Base-by-base conservation (phyloP, 2,329 filamentous ascomycete genomes). In the Rachicladosporium sp. region DNA sequence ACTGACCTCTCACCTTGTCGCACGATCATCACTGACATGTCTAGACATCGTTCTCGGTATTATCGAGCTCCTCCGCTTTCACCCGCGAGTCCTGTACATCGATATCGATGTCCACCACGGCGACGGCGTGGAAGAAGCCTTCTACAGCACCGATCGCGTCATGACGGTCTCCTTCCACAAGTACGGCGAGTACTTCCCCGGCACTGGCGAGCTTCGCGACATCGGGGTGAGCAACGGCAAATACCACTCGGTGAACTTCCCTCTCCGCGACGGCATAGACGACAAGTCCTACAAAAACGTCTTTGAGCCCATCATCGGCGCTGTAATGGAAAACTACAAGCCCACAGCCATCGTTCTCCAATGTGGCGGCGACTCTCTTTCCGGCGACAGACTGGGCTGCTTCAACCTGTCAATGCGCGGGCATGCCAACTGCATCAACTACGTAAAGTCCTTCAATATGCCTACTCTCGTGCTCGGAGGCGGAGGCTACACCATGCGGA, bases 161-260 rank as follows among this genome's bases (percentile, higher is more conserved):
- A 81, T 82, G 77, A 81, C 77, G 3, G 71, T 75, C 34, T 81
- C 77, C 3, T 82, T 82, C 61, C 78, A 82, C 66, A 82, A 81
- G 51, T 82, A 82, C 53, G 78, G 78, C 51, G 78, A 81, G 55
- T 82, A 81, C 59, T 82, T 82, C 58, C 78, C 78, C 0, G 78
- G 78, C 34, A 82, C 78, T 8, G 78, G 78, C 47, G 78, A 81
- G 52, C 67, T 82, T 31, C 70, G 76, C 45, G 78, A 82, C 54
- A 78, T 80, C 39, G 78, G 78, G 46, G 76, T 81, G 9, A 75
- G 74, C n/a, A 59, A 64, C 37, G 78, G 78, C 43, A 81, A 80
- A 57, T 65, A 82, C 58, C 80, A 81, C 52, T 67, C 77, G 2
- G 74, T 82, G 53, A 82, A 82, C 60, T 80, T 82, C 50, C 78